Evolutionary conservation across 495 filamentous ascomycete species (phyloP), one percentile per base, ranked within the genome.

Genomic region (Podospora australis): DNA sequence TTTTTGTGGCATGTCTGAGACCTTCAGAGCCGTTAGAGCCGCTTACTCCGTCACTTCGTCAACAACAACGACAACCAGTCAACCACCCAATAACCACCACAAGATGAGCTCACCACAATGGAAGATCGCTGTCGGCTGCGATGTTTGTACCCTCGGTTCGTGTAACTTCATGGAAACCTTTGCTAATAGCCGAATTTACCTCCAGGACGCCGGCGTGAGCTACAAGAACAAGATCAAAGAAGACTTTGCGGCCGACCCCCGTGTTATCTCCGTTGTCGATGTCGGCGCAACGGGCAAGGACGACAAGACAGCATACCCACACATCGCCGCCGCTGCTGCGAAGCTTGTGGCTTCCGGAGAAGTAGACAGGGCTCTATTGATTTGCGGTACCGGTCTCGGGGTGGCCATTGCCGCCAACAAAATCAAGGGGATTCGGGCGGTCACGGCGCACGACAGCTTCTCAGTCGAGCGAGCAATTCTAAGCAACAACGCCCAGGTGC

Each of bases 371-470:
- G 88, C 86, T 2, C 75, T 94, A 35, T 77, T 91, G 57, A 88
- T 94, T 72, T 94, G 88, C 69, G 87, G 88, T 9, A 94, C 88
- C 4, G 88, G 88, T 2, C 75, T 94, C 22, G 88, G 88, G 4
- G 88, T 94, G 8, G 87, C 88, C 51, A 94, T 94, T 64, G 68
- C 78, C 19, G 88, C 88, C 60, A 94, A 94, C 73, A 91, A 91
- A 65, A 85, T 91, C 46, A 85, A 81, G 45, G 87, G 87, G 14
- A 81, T 94, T 53, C 75, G 88, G 34, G 88, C 88, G 16, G 88
- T 94, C 26, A 94, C 87, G 25, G 88, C 88, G 6, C 87, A 94
- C 68, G 88, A 94, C 67, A 80, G 80, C 44, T 92, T 88, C 71
- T 82, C 78, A 39, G 87, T 94, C 34, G 87, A 94, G 75, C 72